Evolutionary conservation across 371 early-diverging fungal species (phyloP), one percentile per base, ranked within the genome.

Genomic region (Mortierella sp.): DNA sequence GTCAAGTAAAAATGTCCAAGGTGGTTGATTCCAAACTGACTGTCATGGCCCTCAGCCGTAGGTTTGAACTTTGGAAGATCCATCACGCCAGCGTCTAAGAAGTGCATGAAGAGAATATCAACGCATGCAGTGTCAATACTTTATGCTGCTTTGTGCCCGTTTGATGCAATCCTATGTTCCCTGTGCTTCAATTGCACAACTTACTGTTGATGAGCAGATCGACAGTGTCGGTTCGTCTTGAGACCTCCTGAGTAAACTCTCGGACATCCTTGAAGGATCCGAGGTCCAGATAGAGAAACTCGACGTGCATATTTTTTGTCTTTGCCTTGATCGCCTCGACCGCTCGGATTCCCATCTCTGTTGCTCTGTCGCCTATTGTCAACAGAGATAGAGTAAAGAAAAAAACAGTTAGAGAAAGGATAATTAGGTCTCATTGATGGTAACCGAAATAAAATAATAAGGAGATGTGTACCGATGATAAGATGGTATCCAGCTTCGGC

Each of bases 1-100:
- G 85, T 82, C 9, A 85, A 58, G 24, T 68, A 76, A 47, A 71
- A 85, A 45, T 79, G 83, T 2, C 82, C 78, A 7, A 82, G 68
- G 34, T 85, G 58, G 63, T 85, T 85, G 65, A 82, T 82, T 14
- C 78, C 82, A 40, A 82, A 82, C 48, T 82, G 82, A 41, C 82
- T 77, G 52, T 82, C 82, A 24, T 77, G 71, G 3, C 82, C 82
- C 14, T 82, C 82, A 0, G 66, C 82, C 19, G 78, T 82, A 8
- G 78, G 82, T 45, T 75, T 47, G 66, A 82, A 82, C 24, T n/a
- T 74, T 53, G 77, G 82, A 22, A 82, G 31, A 43, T 70, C 82
- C 82, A 82, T 82, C 34, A 82, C 78, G 4, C 82, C 82, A 16
- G 82, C 82, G 24, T 82, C 82, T 82, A 71, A 11, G 7, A 40